Evolutionary conservation across 495 filamentous ascomycete genomes (phyloP).

Genomic region (Neurospora sp.): DNA sequence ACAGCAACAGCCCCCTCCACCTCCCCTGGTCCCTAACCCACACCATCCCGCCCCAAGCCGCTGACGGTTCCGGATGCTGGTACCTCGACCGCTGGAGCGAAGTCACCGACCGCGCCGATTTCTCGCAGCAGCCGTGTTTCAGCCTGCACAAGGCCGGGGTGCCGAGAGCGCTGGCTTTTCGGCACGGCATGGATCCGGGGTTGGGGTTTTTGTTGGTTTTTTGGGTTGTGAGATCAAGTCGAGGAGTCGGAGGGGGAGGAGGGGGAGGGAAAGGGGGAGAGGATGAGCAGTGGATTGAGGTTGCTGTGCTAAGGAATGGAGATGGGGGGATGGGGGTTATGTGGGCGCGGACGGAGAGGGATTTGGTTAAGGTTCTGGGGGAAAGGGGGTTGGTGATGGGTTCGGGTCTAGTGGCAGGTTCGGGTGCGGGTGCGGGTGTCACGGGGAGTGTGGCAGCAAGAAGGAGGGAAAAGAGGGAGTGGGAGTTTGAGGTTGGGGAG

Average conservation of each 20-base stretch:
- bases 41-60: constrained; percentile 1
- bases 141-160: constrained; percentile 2
- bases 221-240: background rate
- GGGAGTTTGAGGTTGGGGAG: background rate
- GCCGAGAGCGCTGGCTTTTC: constrained; percentile 2
- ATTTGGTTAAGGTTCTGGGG: background rate
- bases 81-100: constrained; percentile 5
- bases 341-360: background rate
- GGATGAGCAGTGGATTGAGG: background rate
- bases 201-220: constrained; percentile 6
- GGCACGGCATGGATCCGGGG: background rate
- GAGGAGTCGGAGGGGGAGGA: background rate
- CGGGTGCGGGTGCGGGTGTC: no score
- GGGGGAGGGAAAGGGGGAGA: background rate
- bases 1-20: no score
- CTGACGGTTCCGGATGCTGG: constrained; percentile 1
- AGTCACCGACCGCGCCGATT: background rate
- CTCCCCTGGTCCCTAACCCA: constrained; percentile 4
- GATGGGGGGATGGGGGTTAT: background rate
- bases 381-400: background rate
- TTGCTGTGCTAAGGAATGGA: background rate
- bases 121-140: constrained; percentile 1
- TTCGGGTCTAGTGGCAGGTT: no score
- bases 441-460: no score
- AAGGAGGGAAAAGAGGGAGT: background rate